A percentile compares a stretch with the other conserved stretches of the same genome.
Conservation (phyloP, 352 stramenopile genomes). For the Globisporangium paddicum region DNA sequence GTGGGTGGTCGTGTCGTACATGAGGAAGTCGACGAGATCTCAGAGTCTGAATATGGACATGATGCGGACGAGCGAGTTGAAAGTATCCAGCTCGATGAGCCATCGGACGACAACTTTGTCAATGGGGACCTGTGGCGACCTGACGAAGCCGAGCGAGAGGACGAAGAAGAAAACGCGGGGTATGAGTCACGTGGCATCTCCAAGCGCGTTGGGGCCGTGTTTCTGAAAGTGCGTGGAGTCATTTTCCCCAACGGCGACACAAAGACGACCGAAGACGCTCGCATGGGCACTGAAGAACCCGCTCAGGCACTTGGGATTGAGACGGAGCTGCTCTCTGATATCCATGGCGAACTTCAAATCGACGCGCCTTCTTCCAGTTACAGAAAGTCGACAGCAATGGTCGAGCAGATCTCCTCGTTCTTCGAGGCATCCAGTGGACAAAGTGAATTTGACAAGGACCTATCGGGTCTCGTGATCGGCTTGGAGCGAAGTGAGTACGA, state of each 20-base stretch:
- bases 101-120: no score
- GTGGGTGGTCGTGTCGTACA: background rate
- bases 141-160: background rate
- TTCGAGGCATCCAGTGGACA: background rate
- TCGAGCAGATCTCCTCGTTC: background rate
- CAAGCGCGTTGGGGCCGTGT: background rate
- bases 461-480: background rate
- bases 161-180: background rate
- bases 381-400: background rate
- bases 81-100: background rate
- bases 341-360: background rate
- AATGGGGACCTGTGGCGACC: background rate
- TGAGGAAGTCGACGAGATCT: background rate
- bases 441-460: no score
- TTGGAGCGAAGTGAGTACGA: background rate
- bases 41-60: background rate
- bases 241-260: background rate
- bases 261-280: background rate
- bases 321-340: background rate
- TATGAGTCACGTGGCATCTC: background rate
- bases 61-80: background rate
- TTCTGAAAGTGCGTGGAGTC: conserved; percentile 1
- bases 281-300: no score
- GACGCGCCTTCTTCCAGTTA: background rate
- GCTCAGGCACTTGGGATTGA: background rate